Percentiles rank a stretch among this genome's conserved stretches.
Evolutionary conservation across 2,329 filamentous ascomycete species (phyloP).

Genomic region (Hypomyces perniciosus): DNA sequence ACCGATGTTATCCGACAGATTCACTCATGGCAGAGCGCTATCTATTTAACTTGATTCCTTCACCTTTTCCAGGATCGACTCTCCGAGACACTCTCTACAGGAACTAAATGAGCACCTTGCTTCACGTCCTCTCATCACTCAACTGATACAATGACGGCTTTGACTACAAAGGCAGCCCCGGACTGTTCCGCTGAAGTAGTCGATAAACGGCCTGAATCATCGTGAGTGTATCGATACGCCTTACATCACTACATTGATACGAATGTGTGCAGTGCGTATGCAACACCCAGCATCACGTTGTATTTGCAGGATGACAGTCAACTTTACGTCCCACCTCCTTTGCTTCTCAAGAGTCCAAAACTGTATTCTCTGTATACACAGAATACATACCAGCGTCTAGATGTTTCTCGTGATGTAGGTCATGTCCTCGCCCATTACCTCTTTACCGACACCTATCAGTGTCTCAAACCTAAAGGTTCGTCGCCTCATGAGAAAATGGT

Average conservation of each 20-base stretch:
- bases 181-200: neutral
- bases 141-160: neutral
- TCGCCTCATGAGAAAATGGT: neutral
- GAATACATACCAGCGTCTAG: neutral
- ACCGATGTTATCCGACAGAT: too few relatives aligned
- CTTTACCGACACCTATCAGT: conserved; percentile 9
- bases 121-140: too few relatives aligned
- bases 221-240: neutral
- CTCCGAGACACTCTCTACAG: too few relatives aligned
- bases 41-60: too few relatives aligned
- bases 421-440: conserved; percentile 11
- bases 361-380: neutral
- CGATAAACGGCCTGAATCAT: neutral
- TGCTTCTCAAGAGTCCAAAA: neutral
- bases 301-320: conserved; percentile 2
- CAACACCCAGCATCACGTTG: neutral
- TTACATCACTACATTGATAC: neutral
- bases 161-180: neutral
- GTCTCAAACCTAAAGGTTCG: neutral
- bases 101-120: too few relatives aligned
- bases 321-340: conserved; percentile 2
- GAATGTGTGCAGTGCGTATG: neutral
- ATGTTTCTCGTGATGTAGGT: conserved; percentile 3
- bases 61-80: too few relatives aligned
- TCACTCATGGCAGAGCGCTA: too few relatives aligned